Evolutionary conservation across 805 yeast species (phyloP).

Genomic region (Schwanniomyces polymorphus): DNA sequence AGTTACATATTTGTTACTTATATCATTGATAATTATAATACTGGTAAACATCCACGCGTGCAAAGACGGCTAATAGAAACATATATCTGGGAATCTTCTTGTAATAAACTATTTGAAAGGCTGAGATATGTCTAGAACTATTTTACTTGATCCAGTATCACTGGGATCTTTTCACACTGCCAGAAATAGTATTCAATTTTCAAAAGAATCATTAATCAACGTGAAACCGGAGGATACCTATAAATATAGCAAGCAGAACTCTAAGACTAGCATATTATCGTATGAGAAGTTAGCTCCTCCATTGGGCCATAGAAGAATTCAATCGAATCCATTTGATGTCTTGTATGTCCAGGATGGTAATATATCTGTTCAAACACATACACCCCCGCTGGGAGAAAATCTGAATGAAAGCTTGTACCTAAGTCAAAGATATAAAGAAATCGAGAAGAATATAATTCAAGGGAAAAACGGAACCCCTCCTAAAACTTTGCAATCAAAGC

Average conservation of each 20-base stretch:
- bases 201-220: neutral
- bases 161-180: constrained; percentile 11
- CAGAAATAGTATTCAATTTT: neutral
- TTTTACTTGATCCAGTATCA: constrained; percentile 7
- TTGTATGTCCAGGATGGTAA: constrained; percentile 14
- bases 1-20: no score
- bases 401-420: neutral
- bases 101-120: neutral
- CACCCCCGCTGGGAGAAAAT: neutral
- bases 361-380: neutral
- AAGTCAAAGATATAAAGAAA: constrained; percentile 3
- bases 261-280: neutral
- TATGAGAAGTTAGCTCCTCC: neutral
- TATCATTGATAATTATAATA: no score
- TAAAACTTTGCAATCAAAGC: neutral
- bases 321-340: constrained; percentile 29
- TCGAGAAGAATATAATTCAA: constrained; percentile 4
- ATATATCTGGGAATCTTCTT: neutral
- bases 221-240: neutral
- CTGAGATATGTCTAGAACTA: neutral
- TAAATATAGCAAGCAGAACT: neutral
- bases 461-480: constrained; percentile 1
- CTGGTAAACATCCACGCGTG: neutral
- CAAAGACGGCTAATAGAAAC: neutral
- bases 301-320: constrained; percentile 8